Conservation (phyloP, 495 filamentous ascomycete species). For the Penicillium daleae region DNA sequence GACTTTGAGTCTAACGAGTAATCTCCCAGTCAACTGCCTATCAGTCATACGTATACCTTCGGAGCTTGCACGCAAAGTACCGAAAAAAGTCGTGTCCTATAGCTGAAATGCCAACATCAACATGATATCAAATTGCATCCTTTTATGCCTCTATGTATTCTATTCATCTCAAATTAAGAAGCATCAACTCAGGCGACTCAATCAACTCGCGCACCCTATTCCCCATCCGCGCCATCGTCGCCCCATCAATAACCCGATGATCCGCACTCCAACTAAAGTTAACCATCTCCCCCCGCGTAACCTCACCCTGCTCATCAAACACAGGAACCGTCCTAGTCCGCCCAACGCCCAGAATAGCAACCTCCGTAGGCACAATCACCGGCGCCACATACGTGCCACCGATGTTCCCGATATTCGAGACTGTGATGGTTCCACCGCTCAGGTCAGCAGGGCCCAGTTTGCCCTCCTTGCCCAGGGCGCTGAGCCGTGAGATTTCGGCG, state of each 20-base stretch:
- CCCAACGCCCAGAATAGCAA: slow-evolving; percentile 91
- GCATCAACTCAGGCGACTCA: slow-evolving; percentile 84
- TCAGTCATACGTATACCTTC: neutral
- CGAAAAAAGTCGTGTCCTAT: neutral
- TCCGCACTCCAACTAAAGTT: slow-evolving; percentile 98
- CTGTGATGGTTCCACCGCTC: slow-evolving; percentile 86
- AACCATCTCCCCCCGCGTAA: slow-evolving; percentile 83
- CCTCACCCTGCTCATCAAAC: slow-evolving; percentile 80
- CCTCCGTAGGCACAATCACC: slow-evolving; percentile 85
- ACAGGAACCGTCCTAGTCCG: slow-evolving; percentile 70
- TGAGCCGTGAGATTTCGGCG: slow-evolving; percentile 73
- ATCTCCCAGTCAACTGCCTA: neutral
- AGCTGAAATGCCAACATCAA: neutral
- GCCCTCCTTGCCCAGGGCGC: slow-evolving; percentile 68
- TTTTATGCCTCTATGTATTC: slow-evolving; percentile 14
- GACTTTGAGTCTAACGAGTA: neutral
- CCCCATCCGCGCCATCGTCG: slow-evolving; percentile 88
- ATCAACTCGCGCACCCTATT: slow-evolving; percentile 74
- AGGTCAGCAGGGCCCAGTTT: slow-evolving; percentile 79
- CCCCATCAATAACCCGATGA: slow-evolving; percentile 92
- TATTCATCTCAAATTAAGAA: slow-evolving; percentile 55
- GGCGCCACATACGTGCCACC: slow-evolving; percentile 91
- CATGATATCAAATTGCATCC: neutral
- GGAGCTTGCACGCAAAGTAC: neutral
- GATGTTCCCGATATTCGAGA: slow-evolving; percentile 97